Evolutionary conservation across 2,329 filamentous ascomycete species (phyloP).

Genomic region (Fusarium mundagurra): DNA sequence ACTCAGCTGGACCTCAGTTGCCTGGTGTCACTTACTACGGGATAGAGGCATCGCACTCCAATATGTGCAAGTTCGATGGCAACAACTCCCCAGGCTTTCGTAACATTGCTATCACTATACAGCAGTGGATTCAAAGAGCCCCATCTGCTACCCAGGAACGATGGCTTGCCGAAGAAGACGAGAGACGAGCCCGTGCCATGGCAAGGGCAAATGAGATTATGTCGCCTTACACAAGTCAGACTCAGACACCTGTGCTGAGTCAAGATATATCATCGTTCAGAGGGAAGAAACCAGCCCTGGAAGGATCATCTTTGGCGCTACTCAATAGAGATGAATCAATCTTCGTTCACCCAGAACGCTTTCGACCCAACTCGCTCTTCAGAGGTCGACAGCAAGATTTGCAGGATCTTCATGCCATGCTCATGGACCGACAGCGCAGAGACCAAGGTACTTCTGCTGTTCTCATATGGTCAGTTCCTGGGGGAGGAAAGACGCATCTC

Average conservation of each 20-base stretch:
- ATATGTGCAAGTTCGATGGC: slow-evolving; percentile 77
- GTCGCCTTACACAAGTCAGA: slow-evolving; percentile 38
- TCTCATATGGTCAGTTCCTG: slow-evolving; percentile 37
- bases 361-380: slow-evolving; percentile 39
- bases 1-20: slow-evolving; percentile 74
- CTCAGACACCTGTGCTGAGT: neutral
- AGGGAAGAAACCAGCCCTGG: slow-evolving; percentile 1
- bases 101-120: slow-evolving; percentile 59
- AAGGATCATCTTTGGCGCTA: neutral
- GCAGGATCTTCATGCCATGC: slow-evolving; percentile 34
- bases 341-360: slow-evolving; percentile 39
- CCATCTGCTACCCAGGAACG: slow-evolving; percentile 63
- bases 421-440: slow-evolving; percentile 32
- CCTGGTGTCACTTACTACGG: slow-evolving; percentile 77
- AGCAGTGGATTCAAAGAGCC: slow-evolving; percentile 64
- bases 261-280: neutral
- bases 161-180: slow-evolving; percentile 70
- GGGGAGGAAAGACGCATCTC: slow-evolving; percentile 39
- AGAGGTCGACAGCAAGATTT: slow-evolving; percentile 29
- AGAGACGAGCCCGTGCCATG: slow-evolving; percentile 55
- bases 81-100: slow-evolving; percentile 72
- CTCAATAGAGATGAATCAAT: slow-evolving; percentile 12
- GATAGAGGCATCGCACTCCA: slow-evolving; percentile 77
- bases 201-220: slow-evolving; percentile 59
- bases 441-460: slow-evolving; percentile 37